A percentile compares a stretch with the other conserved stretches of the same genome.
phyloP scores from a whole-genome alignment of 2,329 filamentous ascomycete species.

The Thelonectria blattea region DNA sequence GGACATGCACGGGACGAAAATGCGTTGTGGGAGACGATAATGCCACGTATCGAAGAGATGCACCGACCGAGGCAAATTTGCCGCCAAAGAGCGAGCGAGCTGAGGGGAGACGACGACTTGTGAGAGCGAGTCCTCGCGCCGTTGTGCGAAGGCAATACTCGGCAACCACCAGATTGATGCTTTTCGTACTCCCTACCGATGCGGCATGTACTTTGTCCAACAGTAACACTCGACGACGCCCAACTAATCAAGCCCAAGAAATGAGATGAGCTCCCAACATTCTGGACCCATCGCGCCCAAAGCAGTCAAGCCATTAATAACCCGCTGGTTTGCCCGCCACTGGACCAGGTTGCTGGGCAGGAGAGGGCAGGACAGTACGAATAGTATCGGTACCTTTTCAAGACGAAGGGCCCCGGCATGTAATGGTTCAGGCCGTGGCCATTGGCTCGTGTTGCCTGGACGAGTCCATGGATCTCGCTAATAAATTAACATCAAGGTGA shows the following conservation, averaged over 20 bases:
- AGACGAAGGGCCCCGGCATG: not conserved
- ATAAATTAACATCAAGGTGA: slow-evolving; percentile 6
- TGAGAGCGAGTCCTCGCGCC: not conserved
- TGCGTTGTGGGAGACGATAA: slow-evolving; percentile 8
- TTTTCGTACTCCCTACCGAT: too few relatives aligned
- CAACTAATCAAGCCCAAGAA: slow-evolving; percentile 10
- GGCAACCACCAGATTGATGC: not conserved
- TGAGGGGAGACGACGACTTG: not conserved
- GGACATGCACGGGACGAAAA: slow-evolving; percentile 12
- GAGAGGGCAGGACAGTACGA: not conserved
- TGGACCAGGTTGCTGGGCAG: slow-evolving; percentile 4
- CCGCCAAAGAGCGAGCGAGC: not conserved
- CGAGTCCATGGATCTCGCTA: slow-evolving; percentile 35
- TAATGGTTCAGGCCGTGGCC: slow-evolving; percentile 13
- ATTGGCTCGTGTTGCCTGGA: slow-evolving; percentile 14
- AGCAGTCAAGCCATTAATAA: slow-evolving; percentile 15
- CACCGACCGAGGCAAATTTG: not conserved
- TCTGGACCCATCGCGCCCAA: slow-evolving; percentile 15
- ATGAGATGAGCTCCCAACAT: slow-evolving; percentile 18
- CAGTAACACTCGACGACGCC: not conserved
- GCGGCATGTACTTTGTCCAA: too few relatives aligned
- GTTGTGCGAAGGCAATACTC: not conserved
- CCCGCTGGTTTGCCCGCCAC: slow-evolving; percentile 9
- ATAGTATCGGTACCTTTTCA: not conserved
- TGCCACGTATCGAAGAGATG: slow-evolving; percentile 18